Evolutionary conservation across 2,329 filamentous ascomycete species (phyloP).

Genomic region (Stromatinia cepivora): DNA sequence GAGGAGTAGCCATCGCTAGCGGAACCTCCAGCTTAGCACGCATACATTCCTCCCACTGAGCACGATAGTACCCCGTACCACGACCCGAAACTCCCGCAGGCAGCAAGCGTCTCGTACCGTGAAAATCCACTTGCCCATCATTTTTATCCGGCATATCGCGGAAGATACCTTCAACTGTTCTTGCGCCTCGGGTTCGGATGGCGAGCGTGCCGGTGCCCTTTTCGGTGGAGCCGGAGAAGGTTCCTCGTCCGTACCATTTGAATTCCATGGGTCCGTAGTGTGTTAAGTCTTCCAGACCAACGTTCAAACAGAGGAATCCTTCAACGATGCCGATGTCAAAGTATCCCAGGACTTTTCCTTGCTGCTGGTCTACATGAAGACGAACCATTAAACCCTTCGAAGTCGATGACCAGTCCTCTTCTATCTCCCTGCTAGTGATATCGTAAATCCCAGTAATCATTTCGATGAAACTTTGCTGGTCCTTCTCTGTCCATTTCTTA

Average conservation of each 20-base stretch:
- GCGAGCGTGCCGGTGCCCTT: not conserved
- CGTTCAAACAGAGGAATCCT: not conserved
- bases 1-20: not conserved
- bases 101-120: not conserved
- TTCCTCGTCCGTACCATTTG: slow-evolving; percentile 5
- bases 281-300: not conserved
- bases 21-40: not conserved
- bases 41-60: not conserved
- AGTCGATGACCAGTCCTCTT: not conserved
- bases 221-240: not conserved
- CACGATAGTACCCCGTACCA: not conserved
- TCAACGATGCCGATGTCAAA: slow-evolving; percentile 14
- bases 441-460: slow-evolving; percentile 12
- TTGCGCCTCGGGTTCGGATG: not conserved
- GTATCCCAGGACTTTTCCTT: not conserved
- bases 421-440: slow-evolving; percentile 13
- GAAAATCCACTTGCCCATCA: slow-evolving; percentile 5
- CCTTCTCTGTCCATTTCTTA: slow-evolving; percentile 3
- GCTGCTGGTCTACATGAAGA: slow-evolving; percentile 11
- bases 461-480: not conserved
- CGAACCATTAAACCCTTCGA: slow-evolving; percentile 1
- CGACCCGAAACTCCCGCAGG: slow-evolving; percentile 1
- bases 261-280: not conserved
- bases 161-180: not conserved
- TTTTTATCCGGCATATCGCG: slow-evolving; percentile 14